A percentile compares a stretch with the other conserved stretches of the same genome.
These are phyloP conservation scores for Lagenidium sp. DNA, from an alignment of 352 stramenopile species.

Conservation along the genomic window DNA sequence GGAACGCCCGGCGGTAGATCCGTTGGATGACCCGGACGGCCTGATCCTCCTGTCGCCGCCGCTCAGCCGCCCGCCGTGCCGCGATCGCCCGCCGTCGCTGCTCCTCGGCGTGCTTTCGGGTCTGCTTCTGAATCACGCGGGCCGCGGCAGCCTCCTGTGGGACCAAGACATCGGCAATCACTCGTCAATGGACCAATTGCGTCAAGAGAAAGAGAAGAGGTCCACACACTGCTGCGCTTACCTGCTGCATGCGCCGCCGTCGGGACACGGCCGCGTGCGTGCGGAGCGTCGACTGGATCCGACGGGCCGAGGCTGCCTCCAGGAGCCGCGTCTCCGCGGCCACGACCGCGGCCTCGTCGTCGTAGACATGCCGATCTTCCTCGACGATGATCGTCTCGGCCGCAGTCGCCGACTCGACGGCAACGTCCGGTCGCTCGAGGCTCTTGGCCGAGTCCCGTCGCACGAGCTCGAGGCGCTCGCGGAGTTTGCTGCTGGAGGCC, in stretches of 20 bases:
- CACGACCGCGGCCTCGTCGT: not conserved
- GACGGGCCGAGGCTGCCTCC: constrained; percentile 3
- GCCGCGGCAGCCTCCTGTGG: not conserved
- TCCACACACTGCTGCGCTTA: too few species aligned
- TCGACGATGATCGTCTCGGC: constrained; percentile 1
- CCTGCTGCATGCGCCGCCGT: not conserved
- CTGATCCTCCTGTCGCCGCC: not conserved
- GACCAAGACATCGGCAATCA: too few species aligned
- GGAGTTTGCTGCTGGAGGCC: constrained; percentile 15
- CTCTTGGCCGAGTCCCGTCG: constrained; percentile 15
- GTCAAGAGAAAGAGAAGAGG: too few species aligned
- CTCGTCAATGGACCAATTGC: too few species aligned
- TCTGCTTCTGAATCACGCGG: constrained; percentile 1
- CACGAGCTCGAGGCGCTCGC: constrained; percentile 21
- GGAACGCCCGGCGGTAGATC: constrained; percentile 1
- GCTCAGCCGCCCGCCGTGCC: not conserved
- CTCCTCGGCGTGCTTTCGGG: constrained; percentile 3
- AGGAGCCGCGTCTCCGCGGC: constrained; percentile 5
- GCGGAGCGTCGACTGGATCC: constrained; percentile 8
- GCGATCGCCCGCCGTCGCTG: constrained; percentile 1
- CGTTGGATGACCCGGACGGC: constrained; percentile 3
- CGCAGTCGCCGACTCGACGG: not conserved
- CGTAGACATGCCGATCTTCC: not conserved
- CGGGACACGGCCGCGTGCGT: not conserved
- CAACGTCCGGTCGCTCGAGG: too few species aligned